Evolutionary conservation across 129 eudicot genomes (phyloP).

Genomic region (Lactuca sativa): DNA sequence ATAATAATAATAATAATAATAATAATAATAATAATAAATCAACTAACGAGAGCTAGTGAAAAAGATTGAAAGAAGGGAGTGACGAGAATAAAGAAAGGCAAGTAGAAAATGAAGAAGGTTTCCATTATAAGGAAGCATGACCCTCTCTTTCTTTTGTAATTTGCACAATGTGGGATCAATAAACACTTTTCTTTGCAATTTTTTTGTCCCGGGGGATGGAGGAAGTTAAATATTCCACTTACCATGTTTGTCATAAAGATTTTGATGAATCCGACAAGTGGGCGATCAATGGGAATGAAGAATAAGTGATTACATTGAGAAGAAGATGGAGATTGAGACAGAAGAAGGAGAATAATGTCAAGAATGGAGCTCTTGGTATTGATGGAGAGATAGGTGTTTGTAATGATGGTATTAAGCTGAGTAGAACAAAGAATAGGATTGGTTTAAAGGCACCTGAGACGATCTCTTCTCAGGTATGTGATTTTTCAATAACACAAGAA

Average conservation of each 20-base stretch:
- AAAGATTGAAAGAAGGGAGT: too few relatives aligned
- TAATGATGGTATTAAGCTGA: conserved; percentile 31
- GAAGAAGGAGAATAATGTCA: conserved; percentile 62
- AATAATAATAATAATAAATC: too few relatives aligned
- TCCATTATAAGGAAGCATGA: too few relatives aligned
- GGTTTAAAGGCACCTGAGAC: conserved; percentile 34
- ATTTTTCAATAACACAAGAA: too few relatives aligned
- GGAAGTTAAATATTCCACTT: conserved; percentile 17
- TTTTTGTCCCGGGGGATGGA: too few relatives aligned
- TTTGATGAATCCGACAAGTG: conserved; percentile 74
- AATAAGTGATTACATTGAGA: conserved; percentile 63
- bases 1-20: too few relatives aligned
- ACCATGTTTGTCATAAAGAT: conserved; percentile 83
- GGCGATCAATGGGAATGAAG: conserved; percentile 74
- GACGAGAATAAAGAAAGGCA: too few relatives aligned
- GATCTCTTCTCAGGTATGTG: conserved; percentile 11
- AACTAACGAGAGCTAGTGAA: too few relatives aligned
- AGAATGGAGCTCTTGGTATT: conserved; percentile 19
- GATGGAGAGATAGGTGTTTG: conserved; percentile 23
- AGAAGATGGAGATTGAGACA: conserved; percentile 57
- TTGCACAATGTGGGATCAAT: too few relatives aligned
- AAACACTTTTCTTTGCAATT: too few relatives aligned
- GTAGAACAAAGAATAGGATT: conserved; percentile 63
- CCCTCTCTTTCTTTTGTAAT: too few relatives aligned
- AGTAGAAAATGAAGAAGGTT: too few relatives aligned